Base-by-base conservation (phyloP, 352 stramenopile species). In the Pythium brachiatum region DNA sequence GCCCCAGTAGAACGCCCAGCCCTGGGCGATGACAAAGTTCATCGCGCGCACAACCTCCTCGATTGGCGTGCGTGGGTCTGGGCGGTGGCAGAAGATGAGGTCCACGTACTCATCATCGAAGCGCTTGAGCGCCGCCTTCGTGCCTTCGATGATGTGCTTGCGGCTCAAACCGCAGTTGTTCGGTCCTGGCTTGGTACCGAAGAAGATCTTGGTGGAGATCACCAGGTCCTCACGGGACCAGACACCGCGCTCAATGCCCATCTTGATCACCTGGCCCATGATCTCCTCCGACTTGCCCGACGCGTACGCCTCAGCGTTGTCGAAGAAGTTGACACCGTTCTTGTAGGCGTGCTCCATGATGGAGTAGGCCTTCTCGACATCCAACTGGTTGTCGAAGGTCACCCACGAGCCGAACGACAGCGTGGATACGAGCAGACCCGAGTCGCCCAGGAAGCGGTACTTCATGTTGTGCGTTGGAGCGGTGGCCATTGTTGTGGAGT, bases 181-280 rank as follows among this genome's bases (percentile, higher is more conserved):
- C 18, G 69, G 74, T 9, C 70, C 72, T 11, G 63, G 54, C 48
- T 74, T 76, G 60, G 64, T 74, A 25, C 78, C 74, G 36, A 84
- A 83, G 54, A 86, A 85, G 62, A 92, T 79, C 72, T 90, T 90
- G 29, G 82, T 92, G 8, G 70, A 78, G 57, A 90, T 71, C 12
- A 91, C 73, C 15, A 91, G 68, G 23, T 92, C 76, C 26, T 89
- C 79, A 16, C 81, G 74, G 15, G 61, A 65, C 70, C 70, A 83
- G 3, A 78, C 43, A 13, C 62, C 66, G 18, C 62, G 68, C 66
- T 85, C 70, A 7, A 88, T 72, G 23, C 76, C 75, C 23, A 72
- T 67, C 57, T 85, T 81, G 11, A 90, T 65, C 6, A 83, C 60
- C 54, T 84, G 77, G 23, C 80, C 80, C 69, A 86, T 89, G 55